These are phyloP conservation scores for Xylaria nigripes DNA, from an alignment of 495 filamentous ascomycete species.

Conservation along the genomic window DNA sequence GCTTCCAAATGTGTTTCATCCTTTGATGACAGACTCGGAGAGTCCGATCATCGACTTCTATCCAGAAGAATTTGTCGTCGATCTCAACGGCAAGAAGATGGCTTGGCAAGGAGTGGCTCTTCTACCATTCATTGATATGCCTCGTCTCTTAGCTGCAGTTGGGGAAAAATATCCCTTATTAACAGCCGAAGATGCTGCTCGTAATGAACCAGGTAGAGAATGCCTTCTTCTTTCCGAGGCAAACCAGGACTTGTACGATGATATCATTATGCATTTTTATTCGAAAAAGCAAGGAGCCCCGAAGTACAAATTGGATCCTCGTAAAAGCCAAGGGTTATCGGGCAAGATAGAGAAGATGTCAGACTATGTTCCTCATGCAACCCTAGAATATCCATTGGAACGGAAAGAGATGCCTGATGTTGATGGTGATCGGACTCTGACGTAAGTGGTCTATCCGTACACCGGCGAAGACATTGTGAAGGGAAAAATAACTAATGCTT, in stretches of 20 bases:
- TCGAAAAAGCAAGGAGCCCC: slow-evolving; percentile 68
- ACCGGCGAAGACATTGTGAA: neutral
- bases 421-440: slow-evolving; percentile 75
- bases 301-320: slow-evolving; percentile 61
- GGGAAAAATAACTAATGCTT: slow-evolving; percentile 10
- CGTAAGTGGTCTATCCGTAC: slow-evolving; percentile 42
- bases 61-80: slow-evolving; percentile 83
- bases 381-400: slow-evolving; percentile 51
- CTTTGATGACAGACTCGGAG: slow-evolving; percentile 75
- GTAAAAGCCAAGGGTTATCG: slow-evolving; percentile 64
- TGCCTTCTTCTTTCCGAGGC: slow-evolving; percentile 74
- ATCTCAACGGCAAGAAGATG: slow-evolving; percentile 97
- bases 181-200: slow-evolving; percentile 63
- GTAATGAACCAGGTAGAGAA: slow-evolving; percentile 76
- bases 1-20: slow-evolving; percentile 77
- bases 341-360: slow-evolving; percentile 79
- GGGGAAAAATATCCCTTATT: slow-evolving; percentile 71
- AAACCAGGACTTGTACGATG: slow-evolving; percentile 68
- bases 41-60: slow-evolving; percentile 97
- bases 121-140: slow-evolving; percentile 93
- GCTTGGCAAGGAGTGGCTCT: slow-evolving; percentile 94
- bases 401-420: slow-evolving; percentile 62
- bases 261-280: slow-evolving; percentile 76
- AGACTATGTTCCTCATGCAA: slow-evolving; percentile 64
- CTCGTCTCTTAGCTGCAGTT: slow-evolving; percentile 75